A percentile compares a stretch with the other conserved stretches of the same genome.
Evolutionary conservation across 768 basidiomycete species (phyloP).

Genomic region (Dacryopinax spathularia): DNA sequence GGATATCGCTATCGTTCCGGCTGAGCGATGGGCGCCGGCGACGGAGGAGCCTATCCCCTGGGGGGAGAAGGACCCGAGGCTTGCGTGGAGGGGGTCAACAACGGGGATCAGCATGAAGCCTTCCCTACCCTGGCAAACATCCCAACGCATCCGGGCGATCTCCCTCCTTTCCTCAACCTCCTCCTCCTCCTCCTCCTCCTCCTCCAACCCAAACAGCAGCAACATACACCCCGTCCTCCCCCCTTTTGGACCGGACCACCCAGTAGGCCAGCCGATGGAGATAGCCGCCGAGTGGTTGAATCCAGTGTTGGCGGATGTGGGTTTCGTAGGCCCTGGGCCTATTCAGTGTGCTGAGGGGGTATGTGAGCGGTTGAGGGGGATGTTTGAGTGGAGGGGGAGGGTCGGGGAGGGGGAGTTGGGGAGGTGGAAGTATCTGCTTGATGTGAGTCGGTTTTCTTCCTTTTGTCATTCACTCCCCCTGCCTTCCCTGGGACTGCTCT

Average conservation of each 20-base stretch:
- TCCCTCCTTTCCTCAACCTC: conserved; percentile 13
- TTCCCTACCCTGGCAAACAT: conserved; percentile 20
- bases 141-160: conserved; percentile 21
- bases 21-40: conserved; percentile 21
- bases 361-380: conserved; percentile 32
- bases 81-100: conserved; percentile 22
- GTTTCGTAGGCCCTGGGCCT: conserved; percentile 32
- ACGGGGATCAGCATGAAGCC: conserved; percentile 21
- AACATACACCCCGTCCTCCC: conserved; percentile 16
- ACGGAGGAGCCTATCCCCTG: conserved; percentile 19
- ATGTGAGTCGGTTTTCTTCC: conserved; percentile 13
- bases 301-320: conserved; percentile 45
- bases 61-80: conserved; percentile 18
- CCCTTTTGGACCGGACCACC: conserved; percentile 8
- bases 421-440: conserved; percentile 39
- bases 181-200: no score
- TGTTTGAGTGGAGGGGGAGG: conserved; percentile 38
- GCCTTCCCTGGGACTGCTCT: no score
- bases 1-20: conserved; percentile 14
- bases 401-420: conserved; percentile 38
- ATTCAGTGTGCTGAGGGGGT: conserved; percentile 30
- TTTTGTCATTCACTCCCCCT: conserved; percentile 7
- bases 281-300: conserved; percentile 24
- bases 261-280: conserved; percentile 13
- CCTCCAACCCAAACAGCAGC: conserved; percentile 6